Evolutionary conservation across 2,329 filamentous ascomycete species (phyloP).

Genomic region (Sporothrix globosa): DNA sequence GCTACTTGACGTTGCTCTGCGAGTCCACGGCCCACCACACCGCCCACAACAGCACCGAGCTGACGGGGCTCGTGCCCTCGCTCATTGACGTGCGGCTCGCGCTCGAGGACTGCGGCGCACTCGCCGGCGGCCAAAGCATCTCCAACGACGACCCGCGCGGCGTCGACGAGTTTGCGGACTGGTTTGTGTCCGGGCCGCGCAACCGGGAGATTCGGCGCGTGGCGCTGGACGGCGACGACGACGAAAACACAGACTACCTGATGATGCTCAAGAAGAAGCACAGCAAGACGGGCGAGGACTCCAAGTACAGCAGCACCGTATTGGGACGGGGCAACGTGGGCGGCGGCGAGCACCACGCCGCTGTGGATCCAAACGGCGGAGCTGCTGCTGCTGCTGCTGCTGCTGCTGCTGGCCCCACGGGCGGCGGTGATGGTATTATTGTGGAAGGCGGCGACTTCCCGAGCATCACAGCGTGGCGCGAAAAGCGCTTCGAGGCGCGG

Average conservation of each 20-base stretch:
- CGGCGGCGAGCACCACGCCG: slow-evolving; percentile 60
- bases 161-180: slow-evolving; percentile 75
- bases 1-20: slow-evolving; percentile 77
- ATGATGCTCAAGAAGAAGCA: slow-evolving; percentile 87
- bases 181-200: slow-evolving; percentile 69
- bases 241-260: slow-evolving; percentile 70
- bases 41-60: slow-evolving; percentile 65
- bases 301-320: slow-evolving; percentile 81
- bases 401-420: background rate
- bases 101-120: slow-evolving; percentile 75
- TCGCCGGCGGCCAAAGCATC: slow-evolving; percentile 70
- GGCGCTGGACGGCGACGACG: slow-evolving; percentile 68
- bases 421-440: slow-evolving; percentile 57
- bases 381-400: too few relatives aligned
- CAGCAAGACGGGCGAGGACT: slow-evolving; percentile 84
- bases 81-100: slow-evolving; percentile 84
- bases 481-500: slow-evolving; percentile 42
- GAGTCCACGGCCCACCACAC: slow-evolving; percentile 73
- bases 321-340: slow-evolving; percentile 69
- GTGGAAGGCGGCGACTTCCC: slow-evolving; percentile 76
- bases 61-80: slow-evolving; percentile 64
- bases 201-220: slow-evolving; percentile 82
- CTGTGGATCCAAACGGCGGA: background rate
- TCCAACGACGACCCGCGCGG: slow-evolving; percentile 72
- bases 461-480: slow-evolving; percentile 68